A percentile compares a stretch with the other conserved stretches of the same genome.
Conservation (phyloP, 2,329 filamentous ascomycete species). For the Pyricularia grisea region DNA sequence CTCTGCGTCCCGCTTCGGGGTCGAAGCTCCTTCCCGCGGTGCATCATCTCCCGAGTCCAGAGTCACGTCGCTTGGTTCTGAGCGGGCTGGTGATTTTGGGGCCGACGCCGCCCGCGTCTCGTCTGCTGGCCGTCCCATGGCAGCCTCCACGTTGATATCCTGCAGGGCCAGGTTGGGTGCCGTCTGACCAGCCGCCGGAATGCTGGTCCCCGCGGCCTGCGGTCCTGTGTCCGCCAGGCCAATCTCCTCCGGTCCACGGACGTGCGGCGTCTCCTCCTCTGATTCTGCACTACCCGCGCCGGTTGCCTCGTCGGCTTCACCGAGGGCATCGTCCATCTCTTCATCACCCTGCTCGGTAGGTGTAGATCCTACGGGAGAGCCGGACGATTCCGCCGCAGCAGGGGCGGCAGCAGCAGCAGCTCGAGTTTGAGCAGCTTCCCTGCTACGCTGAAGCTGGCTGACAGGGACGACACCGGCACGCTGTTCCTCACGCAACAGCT, state of each 20-base stretch:
- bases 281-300: constrained; percentile 19
- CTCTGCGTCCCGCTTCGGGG: constrained; percentile 46
- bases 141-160: constrained; percentile 51
- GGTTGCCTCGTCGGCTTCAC: constrained; percentile 12
- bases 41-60: neutral
- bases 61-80: neutral
- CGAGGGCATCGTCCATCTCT: neutral
- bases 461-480: constrained; percentile 69
- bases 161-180: constrained; percentile 35
- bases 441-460: constrained; percentile 40
- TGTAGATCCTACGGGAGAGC: neutral
- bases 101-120: constrained; percentile 10
- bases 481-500: constrained; percentile 79
- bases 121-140: constrained; percentile 43
- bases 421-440: neutral
- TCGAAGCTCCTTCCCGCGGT: constrained; percentile 19
- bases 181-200: constrained; percentile 23
- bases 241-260: constrained; percentile 74
- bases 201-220: constrained; percentile 38
- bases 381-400: constrained; percentile 12
- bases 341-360: constrained; percentile 5
- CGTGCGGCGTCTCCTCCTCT: constrained; percentile 60
- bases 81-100: constrained; percentile 6
- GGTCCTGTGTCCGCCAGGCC: constrained; percentile 81
- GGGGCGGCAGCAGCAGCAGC: constrained; percentile 16